Evolutionary conservation across 345 rosid genomes (phyloP).

Genomic region (Eucalyptus albens): DNA sequence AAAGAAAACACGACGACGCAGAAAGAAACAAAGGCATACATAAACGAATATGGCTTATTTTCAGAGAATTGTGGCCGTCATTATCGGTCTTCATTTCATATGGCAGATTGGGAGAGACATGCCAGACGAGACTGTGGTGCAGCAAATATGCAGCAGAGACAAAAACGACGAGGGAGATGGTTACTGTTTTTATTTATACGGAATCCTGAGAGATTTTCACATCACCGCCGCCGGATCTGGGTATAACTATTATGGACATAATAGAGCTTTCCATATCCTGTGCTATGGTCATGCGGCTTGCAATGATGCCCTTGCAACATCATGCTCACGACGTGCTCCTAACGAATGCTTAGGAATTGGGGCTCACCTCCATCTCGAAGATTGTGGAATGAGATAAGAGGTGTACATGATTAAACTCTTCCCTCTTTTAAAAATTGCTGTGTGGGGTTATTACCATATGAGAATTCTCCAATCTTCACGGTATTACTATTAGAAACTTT

Average conservation of each 20-base stretch:
- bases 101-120: not conserved
- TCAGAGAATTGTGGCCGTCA: not conserved
- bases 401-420: not conserved
- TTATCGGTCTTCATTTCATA: not conserved
- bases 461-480: not conserved
- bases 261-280: not conserved
- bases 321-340: not conserved
- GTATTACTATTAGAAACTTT: not conserved
- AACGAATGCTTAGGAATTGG: not conserved
- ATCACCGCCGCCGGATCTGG: not conserved
- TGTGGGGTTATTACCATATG: not conserved
- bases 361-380: not conserved
- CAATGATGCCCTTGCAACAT: not conserved
- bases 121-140: not conserved
- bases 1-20: not conserved
- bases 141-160: not conserved
- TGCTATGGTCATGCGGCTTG: not conserved
- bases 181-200: not conserved
- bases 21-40: not conserved
- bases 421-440: not conserved
- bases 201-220: not conserved
- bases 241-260: not conserved
- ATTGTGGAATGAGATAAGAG: not conserved
- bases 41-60: not conserved
- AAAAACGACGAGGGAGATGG: not conserved